Conservation (phyloP, 1,284 basidiomycete species). For the Apiotrichum mycotoxinovorans region DNA sequence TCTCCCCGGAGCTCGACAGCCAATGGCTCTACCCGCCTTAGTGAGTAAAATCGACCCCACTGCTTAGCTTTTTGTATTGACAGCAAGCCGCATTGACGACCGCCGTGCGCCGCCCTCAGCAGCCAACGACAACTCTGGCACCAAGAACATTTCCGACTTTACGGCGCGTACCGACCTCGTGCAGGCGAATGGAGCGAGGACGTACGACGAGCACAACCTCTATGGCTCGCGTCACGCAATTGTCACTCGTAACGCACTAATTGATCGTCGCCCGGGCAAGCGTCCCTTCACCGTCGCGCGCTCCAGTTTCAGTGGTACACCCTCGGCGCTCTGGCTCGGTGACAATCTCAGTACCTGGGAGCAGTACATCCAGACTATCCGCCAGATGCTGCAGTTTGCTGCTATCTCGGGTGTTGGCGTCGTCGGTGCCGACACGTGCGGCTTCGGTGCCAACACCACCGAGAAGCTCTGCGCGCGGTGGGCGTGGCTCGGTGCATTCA, state of each 20-base stretch:
- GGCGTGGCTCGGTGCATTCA: slow-evolving; percentile 53
- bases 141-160: slow-evolving; percentile 32
- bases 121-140: slow-evolving; percentile 16
- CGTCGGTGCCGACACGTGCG: slow-evolving; percentile 67
- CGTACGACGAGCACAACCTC: slow-evolving; percentile 63
- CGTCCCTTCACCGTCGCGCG: slow-evolving; percentile 67
- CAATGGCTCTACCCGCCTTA: slow-evolving; percentile 33
- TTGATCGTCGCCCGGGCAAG: slow-evolving; percentile 59
- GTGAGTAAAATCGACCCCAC: no score
- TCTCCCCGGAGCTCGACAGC: slow-evolving; percentile 20
- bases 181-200: slow-evolving; percentile 61
- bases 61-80: neutral
- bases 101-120: slow-evolving; percentile 23
- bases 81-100: slow-evolving; percentile 18
- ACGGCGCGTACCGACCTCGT: slow-evolving; percentile 53
- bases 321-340: slow-evolving; percentile 61
- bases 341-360: slow-evolving; percentile 62
- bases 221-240: slow-evolving; percentile 69
- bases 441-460: slow-evolving; percentile 61
- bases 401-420: slow-evolving; percentile 47
- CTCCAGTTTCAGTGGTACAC: slow-evolving; percentile 64
- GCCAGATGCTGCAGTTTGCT: slow-evolving; percentile 18
- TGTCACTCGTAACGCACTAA: slow-evolving; percentile 61
- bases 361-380: slow-evolving; percentile 20
- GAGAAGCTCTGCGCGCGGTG: slow-evolving; percentile 78